Percentiles rank a stretch among this genome's conserved stretches.
Conservation (phyloP, 1,284 basidiomycete genomes). For the Takashimella tepidaria region DNA sequence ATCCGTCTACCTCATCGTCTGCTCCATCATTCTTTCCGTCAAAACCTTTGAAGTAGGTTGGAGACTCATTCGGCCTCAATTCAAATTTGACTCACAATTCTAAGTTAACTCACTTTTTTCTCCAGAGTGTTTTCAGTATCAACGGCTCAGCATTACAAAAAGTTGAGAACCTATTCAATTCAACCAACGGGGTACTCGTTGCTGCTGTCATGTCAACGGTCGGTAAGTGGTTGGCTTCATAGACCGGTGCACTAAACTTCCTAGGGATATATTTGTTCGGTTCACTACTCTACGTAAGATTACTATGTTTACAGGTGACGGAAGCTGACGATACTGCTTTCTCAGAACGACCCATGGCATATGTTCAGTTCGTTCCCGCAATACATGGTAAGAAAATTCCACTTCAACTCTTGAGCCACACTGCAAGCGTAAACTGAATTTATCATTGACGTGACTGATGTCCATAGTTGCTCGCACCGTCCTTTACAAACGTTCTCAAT, state of each 20-base stretch:
- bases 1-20: slow-evolving; percentile 72
- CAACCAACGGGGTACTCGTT: slow-evolving; percentile 74
- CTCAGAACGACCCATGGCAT: not conserved
- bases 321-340: too few relatives aligned
- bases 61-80: not conserved
- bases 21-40: slow-evolving; percentile 76
- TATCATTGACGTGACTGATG: too few relatives aligned
- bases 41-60: slow-evolving; percentile 64
- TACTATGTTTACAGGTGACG: not conserved
- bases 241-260: too few relatives aligned
- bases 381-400: slow-evolving; percentile 55
- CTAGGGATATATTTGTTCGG: slow-evolving; percentile 71
- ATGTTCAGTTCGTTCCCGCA: slow-evolving; percentile 93
- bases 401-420: not conserved
- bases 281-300: slow-evolving; percentile 81
- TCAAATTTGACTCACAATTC: not conserved
- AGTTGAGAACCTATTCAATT: slow-evolving; percentile 61
- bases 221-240: slow-evolving; percentile 50
- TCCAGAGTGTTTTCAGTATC: slow-evolving; percentile 55
- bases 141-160: slow-evolving; percentile 48
- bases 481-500: slow-evolving; percentile 83
- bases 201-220: slow-evolving; percentile 85
- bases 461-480: slow-evolving; percentile 70
- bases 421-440: slow-evolving; percentile 6
- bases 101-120: not conserved